These are phyloP conservation scores for Ascochyta pisi DNA, from an alignment of 2,329 filamentous ascomycete species.

Conservation along the genomic window DNA sequence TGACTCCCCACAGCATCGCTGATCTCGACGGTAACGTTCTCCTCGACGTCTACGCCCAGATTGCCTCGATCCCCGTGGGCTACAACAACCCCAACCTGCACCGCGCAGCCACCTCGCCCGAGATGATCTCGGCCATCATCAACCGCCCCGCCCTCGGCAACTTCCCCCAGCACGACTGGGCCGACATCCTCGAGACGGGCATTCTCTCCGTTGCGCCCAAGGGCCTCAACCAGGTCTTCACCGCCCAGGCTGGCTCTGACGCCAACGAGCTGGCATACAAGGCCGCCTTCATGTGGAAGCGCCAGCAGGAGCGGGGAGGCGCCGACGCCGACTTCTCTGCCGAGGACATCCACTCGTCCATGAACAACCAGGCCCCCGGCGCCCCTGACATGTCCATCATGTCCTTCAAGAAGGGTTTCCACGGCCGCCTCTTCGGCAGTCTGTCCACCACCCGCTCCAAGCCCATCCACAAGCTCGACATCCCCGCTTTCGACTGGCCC, in stretches of 20 bases:
- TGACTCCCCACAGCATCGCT: slow-evolving; percentile 56
- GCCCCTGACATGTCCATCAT: slow-evolving; percentile 82
- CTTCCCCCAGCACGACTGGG: slow-evolving; percentile 88
- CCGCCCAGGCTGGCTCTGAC: slow-evolving; percentile 85
- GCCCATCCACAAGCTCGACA: slow-evolving; percentile 93
- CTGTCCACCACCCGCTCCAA: slow-evolving; percentile 91
- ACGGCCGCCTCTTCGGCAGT: slow-evolving; percentile 86
- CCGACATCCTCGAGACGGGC: slow-evolving; percentile 77
- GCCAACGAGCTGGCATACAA: slow-evolving; percentile 96
- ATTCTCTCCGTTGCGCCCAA: slow-evolving; percentile 83
- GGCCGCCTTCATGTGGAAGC: slow-evolving; percentile 92
- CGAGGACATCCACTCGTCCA: slow-evolving; percentile 75
- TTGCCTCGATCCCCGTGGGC: slow-evolving; percentile 88
- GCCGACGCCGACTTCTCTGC: slow-evolving; percentile 77
- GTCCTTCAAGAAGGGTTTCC: slow-evolving; percentile 87
- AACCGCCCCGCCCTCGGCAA: slow-evolving; percentile 90
- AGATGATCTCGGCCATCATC: slow-evolving; percentile 82
- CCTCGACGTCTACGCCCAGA: slow-evolving; percentile 86
- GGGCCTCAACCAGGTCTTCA: slow-evolving; percentile 88
- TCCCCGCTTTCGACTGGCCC: slow-evolving; percentile 94
- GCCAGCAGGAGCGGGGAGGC: slow-evolving; percentile 81
- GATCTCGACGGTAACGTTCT: slow-evolving; percentile 75
- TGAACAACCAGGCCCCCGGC: slow-evolving; percentile 83
- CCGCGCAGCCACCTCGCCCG: slow-evolving; percentile 72
- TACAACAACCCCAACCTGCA: slow-evolving; percentile 87